Evolutionary conservation across 2,329 filamentous ascomycete genomes (phyloP).

Genomic region (Colletotrichum sojae): DNA sequence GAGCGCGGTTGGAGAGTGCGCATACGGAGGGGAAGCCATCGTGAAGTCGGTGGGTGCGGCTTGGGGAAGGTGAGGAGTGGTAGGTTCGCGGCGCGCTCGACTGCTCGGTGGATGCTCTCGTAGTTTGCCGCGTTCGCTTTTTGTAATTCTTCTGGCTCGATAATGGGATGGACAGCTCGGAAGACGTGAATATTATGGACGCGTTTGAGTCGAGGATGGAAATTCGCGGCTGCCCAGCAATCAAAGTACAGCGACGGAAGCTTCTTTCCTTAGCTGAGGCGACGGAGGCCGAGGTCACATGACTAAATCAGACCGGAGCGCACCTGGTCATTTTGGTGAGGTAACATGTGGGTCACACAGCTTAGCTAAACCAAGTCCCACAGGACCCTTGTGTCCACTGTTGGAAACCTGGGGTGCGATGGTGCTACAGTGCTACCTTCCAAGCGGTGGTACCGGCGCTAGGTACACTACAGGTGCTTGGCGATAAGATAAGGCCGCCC

Average conservation of each 20-base stretch:
- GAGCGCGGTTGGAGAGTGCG: slow-evolving; percentile 64
- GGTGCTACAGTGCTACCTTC: neutral
- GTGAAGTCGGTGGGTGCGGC: slow-evolving; percentile 2
- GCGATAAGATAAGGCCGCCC: slow-evolving; percentile 38
- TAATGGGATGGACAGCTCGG: no score
- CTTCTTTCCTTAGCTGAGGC: no score
- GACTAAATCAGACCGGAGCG: no score
- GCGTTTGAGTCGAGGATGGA: no score
- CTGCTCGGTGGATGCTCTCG: neutral
- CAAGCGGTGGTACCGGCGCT: no score
- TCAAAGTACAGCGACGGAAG: no score
- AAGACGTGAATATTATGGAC: no score
- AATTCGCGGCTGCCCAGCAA: no score
- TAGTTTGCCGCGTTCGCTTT: no score
- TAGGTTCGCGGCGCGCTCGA: neutral
- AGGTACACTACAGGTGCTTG: neutral
- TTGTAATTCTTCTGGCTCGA: no score
- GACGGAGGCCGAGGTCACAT: no score
- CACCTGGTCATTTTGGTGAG: neutral
- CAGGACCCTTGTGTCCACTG: slow-evolving; percentile 7
- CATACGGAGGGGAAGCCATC: slow-evolving; percentile 71
- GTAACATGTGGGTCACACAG: neutral
- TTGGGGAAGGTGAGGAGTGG: neutral
- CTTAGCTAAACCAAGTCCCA: neutral
- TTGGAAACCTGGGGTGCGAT: slow-evolving; percentile 18